phyloP scores from a whole-genome alignment of 148 eudicot species.

The Limonium bicolor region DNA sequence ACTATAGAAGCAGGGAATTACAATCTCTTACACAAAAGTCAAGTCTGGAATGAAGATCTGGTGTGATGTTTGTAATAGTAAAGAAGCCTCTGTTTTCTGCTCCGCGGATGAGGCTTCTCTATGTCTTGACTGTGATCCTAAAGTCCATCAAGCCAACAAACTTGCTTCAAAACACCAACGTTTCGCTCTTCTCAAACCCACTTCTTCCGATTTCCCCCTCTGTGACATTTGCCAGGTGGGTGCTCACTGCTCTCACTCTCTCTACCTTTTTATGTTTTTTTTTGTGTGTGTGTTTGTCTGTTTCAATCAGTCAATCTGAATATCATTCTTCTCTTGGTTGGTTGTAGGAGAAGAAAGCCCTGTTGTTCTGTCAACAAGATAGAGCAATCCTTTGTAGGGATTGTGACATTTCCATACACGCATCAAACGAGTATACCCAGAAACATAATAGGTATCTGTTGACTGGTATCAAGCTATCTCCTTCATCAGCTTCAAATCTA shows the following conservation, averaged over 20 bases:
- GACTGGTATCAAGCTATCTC: constrained; percentile 52
- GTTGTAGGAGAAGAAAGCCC: constrained; percentile 59
- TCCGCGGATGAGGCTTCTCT: constrained; percentile 47
- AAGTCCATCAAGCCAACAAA: constrained; percentile 36
- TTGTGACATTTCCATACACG: constrained; percentile 62
- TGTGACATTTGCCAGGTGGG: constrained; percentile 38
- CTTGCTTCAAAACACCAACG: constrained; percentile 33
- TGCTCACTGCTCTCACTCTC: background rate
- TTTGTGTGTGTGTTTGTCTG: background rate
- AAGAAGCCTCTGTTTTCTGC: constrained; percentile 29
- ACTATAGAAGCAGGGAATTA: too few species aligned
- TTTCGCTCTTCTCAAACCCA: constrained; percentile 16
- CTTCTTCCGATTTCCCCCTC: constrained; percentile 13
- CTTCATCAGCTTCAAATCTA: constrained; percentile 9
- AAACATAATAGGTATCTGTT: constrained; percentile 61
- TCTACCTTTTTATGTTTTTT: background rate
- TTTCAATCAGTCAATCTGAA: too few species aligned
- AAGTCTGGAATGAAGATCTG: constrained; percentile 26
- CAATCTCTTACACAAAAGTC: background rate
- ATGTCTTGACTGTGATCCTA: constrained; percentile 31
- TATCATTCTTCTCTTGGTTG: background rate
- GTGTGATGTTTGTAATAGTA: constrained; percentile 31
- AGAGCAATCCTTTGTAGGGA: constrained; percentile 63
- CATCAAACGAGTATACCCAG: constrained; percentile 43
- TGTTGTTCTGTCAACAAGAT: constrained; percentile 73